Base-by-base conservation (phyloP, 1,139 yeast genomes). In the Sugiyamaella castrensis region DNA sequence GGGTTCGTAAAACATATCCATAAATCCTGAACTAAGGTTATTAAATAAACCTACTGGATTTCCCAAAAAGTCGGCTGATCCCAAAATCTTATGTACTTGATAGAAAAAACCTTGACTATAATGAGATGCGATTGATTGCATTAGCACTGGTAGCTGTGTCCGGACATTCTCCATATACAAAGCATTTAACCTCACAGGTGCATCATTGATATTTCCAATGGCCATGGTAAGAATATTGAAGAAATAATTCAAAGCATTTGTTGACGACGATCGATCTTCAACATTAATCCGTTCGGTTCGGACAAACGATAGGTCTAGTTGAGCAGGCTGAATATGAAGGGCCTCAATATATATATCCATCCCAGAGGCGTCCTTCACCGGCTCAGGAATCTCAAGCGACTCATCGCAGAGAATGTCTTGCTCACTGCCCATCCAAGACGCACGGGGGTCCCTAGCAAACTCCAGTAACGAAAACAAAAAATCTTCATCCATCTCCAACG, bases 31-130 rank as follows among this genome's bases (percentile, higher is more conserved):
- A 51, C 96, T 84, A 52, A 94, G 73, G 57, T 91, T 89, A 63
- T 88, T 94, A 70, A 92, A 94, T 52, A 94, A 71, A 1, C 98
- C 98, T 32, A 94, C 98, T 0, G 99, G 99, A 58, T 94, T 92
- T 29, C 98, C 99, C 48, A 94, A 72, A 59, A 94, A 80, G 68
- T 94, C 98, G 0, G 98, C 98, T 15, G 97, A 88, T 0, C 99
- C 99, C 40, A 94, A 73, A 49, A 94, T 83, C 68, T 88, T 91
- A 68, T 94, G 96, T 37, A 94, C 75, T 67, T 94, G 98, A 63
- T 88, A 89, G 57, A 92, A 78, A 68, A 92, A 85, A 26, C 94
- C 92, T 64, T 91, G 98, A 8, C 94, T 85, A 64, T 94, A 94
- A 67, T 92, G 98, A 0, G 94, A 84, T 56, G 78, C 76, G 32